Evolutionary conservation across 192 early-diverging fungal species (phyloP).

Genomic region (Gigaspora rosea): DNA sequence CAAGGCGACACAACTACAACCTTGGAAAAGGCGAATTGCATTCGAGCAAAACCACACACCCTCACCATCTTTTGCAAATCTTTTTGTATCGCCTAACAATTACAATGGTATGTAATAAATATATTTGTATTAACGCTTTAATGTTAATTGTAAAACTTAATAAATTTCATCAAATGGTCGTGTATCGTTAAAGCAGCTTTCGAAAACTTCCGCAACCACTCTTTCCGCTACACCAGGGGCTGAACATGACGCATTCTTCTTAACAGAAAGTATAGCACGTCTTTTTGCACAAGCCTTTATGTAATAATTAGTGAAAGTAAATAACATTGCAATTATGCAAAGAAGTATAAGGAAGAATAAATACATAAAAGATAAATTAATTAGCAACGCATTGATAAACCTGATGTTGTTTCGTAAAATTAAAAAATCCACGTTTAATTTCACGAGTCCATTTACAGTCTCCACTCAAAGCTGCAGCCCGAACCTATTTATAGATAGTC

Average conservation of each 20-base stretch:
- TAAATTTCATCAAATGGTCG: constrained; percentile 96
- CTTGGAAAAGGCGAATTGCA: too few species aligned
- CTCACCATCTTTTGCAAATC: too few species aligned
- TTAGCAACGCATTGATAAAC: constrained; percentile 10
- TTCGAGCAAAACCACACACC: too few species aligned
- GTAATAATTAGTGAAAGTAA: background rate
- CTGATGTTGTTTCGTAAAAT: constrained; percentile 80
- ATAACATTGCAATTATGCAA: background rate
- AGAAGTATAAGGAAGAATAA: background rate
- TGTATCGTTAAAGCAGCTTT: constrained; percentile 92
- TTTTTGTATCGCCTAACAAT: too few species aligned
- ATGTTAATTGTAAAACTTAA: constrained; percentile 30
- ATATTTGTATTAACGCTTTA: too few species aligned
- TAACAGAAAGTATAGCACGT: constrained; percentile 78
- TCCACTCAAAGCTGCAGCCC: constrained; percentile 77
- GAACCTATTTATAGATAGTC: constrained; percentile 44
- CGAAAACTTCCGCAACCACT: constrained; percentile 85
- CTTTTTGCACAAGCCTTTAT: constrained; percentile 77
- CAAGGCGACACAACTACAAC: too few species aligned
- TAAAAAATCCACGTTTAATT: constrained; percentile 63
- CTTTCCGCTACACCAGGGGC: constrained; percentile 77
- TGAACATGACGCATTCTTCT: constrained; percentile 75
- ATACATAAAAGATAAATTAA: background rate
- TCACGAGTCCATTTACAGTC: constrained; percentile 77
- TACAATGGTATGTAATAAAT: too few species aligned